phyloP scores from a whole-genome alignment of 2,329 filamentous ascomycete species.

The Chaetomiaceae sp. region DNA sequence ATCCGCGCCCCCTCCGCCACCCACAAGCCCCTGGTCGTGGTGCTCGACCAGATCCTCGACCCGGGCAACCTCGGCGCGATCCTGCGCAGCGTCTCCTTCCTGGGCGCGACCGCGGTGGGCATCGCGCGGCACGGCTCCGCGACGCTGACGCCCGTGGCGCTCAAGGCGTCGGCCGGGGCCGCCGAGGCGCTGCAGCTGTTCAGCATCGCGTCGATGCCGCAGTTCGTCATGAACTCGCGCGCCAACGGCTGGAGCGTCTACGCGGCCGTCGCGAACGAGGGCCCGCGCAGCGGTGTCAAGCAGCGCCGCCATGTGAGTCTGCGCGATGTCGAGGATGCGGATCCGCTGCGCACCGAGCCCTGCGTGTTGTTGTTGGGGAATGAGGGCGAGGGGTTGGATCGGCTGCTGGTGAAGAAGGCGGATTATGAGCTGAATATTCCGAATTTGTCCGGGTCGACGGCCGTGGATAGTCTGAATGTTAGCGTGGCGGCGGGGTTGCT shows the following conservation, averaged over 20 bases:
- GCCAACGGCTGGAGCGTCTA: constrained; percentile 76
- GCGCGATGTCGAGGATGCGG: constrained; percentile 41
- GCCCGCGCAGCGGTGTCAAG: constrained; percentile 24
- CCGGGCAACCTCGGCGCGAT: constrained; percentile 88
- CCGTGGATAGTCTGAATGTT: constrained; percentile 88
- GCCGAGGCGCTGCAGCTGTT: constrained; percentile 74
- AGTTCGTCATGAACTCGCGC: constrained; percentile 64
- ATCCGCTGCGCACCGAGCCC: constrained; percentile 54
- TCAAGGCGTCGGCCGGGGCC: constrained; percentile 86
- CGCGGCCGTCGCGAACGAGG: constrained; percentile 60
- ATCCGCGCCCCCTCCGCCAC: constrained; percentile 33
- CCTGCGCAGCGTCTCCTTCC: constrained; percentile 78
- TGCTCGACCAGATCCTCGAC: constrained; percentile 73
- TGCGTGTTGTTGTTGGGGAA: constrained; percentile 77
- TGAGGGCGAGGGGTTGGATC: constrained; percentile 69
- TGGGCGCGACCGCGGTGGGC: constrained; percentile 80
- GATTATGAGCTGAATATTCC: constrained; percentile 63
- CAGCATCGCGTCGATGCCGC: constrained; percentile 56
- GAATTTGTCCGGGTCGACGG: constrained; percentile 39
- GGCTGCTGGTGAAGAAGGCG: constrained; percentile 54
- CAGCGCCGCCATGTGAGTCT: constrained; percentile 42
- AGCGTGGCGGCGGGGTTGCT: constrained; percentile 79
- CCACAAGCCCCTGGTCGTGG: constrained; percentile 63
- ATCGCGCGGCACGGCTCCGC: constrained; percentile 70
- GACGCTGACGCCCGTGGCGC: constrained; percentile 65